Evolutionary conservation across 495 filamentous ascomycete genomes (phyloP).

Genomic region (Aspergillus indologenus): DNA sequence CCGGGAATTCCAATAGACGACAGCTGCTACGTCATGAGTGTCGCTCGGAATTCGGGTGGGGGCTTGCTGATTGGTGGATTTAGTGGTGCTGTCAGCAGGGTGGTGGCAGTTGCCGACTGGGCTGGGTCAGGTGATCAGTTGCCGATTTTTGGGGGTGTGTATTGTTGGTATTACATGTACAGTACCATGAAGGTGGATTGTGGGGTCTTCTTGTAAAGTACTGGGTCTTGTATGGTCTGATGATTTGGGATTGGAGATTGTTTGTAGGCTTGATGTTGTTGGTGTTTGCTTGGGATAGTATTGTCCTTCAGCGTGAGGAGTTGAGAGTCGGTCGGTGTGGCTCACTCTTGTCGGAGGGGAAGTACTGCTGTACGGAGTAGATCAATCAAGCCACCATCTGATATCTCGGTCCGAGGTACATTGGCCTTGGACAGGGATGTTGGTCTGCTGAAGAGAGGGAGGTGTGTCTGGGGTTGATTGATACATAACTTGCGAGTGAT

Average conservation of each 20-base stretch:
- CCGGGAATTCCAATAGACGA: not conserved
- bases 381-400: too few species aligned
- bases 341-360: too few species aligned
- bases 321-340: too few species aligned
- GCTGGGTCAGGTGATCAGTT: constrained; percentile 3
- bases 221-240: not conserved
- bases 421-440: too few species aligned
- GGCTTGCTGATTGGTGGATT: not conserved
- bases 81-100: not conserved
- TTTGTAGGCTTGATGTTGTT: not conserved
- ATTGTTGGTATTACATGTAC: not conserved
- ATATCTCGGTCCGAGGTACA: too few species aligned
- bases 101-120: not conserved
- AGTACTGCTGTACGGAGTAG: too few species aligned
- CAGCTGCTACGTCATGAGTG: not conserved
- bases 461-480: too few species aligned
- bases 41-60: not conserved
- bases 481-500: too few species aligned
- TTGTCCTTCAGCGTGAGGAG: too few species aligned
- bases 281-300: too few species aligned
- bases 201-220: too few species aligned
- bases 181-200: not conserved
- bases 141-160: not conserved
- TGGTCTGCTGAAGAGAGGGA: too few species aligned
- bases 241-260: not conserved